Evolutionary conservation across 805 yeast species (phyloP), one percentile per base, ranked within the genome.

Genomic region (Candida ficus): DNA sequence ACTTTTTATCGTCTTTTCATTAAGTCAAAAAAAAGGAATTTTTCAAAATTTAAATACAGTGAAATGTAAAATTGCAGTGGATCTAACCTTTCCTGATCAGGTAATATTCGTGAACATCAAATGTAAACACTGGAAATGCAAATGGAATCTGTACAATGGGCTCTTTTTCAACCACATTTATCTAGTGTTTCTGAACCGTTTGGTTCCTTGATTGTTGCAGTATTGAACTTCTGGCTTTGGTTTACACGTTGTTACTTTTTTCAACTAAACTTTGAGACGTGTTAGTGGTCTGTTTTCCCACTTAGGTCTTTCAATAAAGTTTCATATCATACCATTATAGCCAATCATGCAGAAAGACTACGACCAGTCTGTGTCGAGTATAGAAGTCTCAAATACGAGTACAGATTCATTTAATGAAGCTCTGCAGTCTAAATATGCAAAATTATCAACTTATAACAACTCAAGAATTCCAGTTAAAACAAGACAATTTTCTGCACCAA

Each of bases 401-500:
- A 6, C 30, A n/a, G 26, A 26, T 5, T 16, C 40, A 28, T n/a
- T 33, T 37, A 7, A 34, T 7, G 33, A 37, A 7, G 27, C 46
- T 6, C 31, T 42, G 4, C 54, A 45, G 35, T 41, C 30, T 18
- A 46, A 45, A 23, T 47, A 44, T 32, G 31, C 43, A 7, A 37
- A 42, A 20, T 22, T 45, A 7, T 31, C 40, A 2, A n/a, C 42
- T 2, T 23, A 42, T n/a, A n/a, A n/a, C 4, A 40, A 30, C 9
- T 53, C 57, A 4, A 39, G 40, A 26, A 53, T 53, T 7, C 57
- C 57, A 11, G 41, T 52, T 18, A 45, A 46, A 28, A 43, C 38
- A 28, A 35, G 46, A 31, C 53, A 50, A 18, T 47, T 48, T 12
- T 52, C 56, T 2, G 44, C 43, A 1, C 56, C 56, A 4, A 44